These are phyloP conservation scores for Cercospora zeina DNA, from an alignment of 2,329 filamentous ascomycete species.

Conservation along the genomic window DNA sequence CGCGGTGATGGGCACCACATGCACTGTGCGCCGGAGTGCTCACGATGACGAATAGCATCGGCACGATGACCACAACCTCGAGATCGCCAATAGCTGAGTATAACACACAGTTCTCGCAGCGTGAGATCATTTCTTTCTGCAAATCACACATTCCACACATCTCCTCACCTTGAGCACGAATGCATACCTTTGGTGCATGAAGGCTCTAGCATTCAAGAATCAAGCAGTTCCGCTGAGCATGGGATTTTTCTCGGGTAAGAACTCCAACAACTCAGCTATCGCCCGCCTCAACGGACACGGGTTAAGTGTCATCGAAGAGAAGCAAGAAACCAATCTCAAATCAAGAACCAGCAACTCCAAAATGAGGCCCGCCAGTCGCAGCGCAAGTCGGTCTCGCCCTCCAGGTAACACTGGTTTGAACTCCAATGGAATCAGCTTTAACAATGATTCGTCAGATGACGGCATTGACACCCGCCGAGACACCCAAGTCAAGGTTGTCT, in stretches of 20 bases:
- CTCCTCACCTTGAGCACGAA: conserved; percentile 9
- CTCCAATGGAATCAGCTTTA: conserved; percentile 28
- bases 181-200: conserved; percentile 18
- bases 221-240: conserved; percentile 28
- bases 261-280: conserved; percentile 20
- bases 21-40: conserved; percentile 3
- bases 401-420: conserved; percentile 27
- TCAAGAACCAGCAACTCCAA: conserved; percentile 21
- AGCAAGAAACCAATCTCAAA: conserved; percentile 18
- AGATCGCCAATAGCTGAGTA: conserved; percentile 20
- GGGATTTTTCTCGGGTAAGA: conserved; percentile 24
- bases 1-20: conserved; percentile 21
- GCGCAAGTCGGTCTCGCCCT: conserved; percentile 23
- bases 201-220: conserved; percentile 23
- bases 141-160: conserved; percentile 5
- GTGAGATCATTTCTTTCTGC: conserved; percentile 6
- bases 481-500: conserved; percentile 24
- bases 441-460: conserved; percentile 25
- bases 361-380: conserved; percentile 21
- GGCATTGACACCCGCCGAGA: conserved; percentile 21
- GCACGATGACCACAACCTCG: conserved; percentile 17
- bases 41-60: conserved; percentile 19
- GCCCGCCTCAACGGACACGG: conserved; percentile 17
- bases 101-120: conserved; percentile 16
- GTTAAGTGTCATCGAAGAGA: conserved; percentile 26